phyloP scores from a whole-genome alignment of 1,284 basidiomycete genomes.

The Ustilago trichophora region DNA sequence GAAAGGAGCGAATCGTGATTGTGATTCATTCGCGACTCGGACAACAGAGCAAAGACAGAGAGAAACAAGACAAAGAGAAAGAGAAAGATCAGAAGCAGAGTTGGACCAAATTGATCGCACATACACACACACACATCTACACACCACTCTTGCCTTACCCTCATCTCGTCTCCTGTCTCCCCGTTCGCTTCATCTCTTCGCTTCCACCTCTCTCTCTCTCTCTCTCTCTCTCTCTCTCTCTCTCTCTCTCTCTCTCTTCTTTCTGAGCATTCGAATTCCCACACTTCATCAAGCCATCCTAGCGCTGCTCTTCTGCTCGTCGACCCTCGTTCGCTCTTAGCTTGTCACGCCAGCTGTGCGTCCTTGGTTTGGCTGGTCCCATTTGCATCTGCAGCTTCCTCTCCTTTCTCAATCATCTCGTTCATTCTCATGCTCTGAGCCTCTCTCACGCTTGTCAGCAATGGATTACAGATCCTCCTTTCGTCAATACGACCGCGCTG shows the following conservation, averaged over 20 bases:
- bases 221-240: neutral
- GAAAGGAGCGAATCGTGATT: no score
- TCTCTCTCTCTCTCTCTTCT: neutral
- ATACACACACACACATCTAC: no score
- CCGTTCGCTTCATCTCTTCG: neutral
- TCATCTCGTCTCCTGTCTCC: neutral
- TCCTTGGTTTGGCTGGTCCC: no score
- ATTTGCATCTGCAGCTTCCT: no score
- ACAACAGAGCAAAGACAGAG: neutral
- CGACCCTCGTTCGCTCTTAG: no score
- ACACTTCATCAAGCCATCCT: neutral
- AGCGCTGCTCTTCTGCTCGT: no score
- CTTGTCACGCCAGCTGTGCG: no score
- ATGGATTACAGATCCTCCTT: slow-evolving; percentile 49
- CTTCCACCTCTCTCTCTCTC: neutral
- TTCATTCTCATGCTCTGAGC: slow-evolving; percentile 2
- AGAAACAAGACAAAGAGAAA: neutral
- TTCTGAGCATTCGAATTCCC: neutral
- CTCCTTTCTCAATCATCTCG: neutral
- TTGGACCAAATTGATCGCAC: no score
- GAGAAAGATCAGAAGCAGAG: neutral
- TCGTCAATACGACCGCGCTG: slow-evolving; percentile 33
- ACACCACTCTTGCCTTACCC: no score
- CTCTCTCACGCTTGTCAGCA: neutral
- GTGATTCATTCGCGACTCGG: no score